A percentile compares a stretch with the other conserved stretches of the same genome.
These are phyloP conservation scores for Blastobotrys ciferrii DNA, from an alignment of 1,139 yeast genomes.

Conservation along the genomic window DNA sequence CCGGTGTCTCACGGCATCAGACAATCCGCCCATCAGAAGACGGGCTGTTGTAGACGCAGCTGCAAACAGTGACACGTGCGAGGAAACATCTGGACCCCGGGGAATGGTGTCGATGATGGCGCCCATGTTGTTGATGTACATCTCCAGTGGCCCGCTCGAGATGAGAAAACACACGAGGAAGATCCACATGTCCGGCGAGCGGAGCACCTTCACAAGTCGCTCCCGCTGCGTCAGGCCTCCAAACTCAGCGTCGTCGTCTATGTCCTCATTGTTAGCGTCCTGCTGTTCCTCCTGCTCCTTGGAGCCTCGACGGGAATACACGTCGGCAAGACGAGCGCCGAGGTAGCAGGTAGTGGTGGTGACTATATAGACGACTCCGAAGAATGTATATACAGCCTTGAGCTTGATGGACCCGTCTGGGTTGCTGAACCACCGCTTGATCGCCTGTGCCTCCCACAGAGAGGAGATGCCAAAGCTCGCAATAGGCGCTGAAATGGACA, in stretches of 20 bases:
- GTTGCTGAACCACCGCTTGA: slow-evolving; percentile 39
- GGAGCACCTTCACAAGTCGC: slow-evolving; percentile 51
- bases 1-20: slow-evolving; percentile 46
- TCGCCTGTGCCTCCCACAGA: slow-evolving; percentile 46
- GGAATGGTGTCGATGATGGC: slow-evolving; percentile 43
- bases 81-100: slow-evolving; percentile 36
- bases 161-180: slow-evolving; percentile 62
- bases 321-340: slow-evolving; percentile 29
- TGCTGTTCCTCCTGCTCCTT: slow-evolving; percentile 16
- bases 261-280: slow-evolving; percentile 24
- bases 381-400: slow-evolving; percentile 53
- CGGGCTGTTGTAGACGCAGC: slow-evolving; percentile 62
- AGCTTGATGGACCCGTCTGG: slow-evolving; percentile 36
- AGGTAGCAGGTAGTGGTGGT: slow-evolving; percentile 30
- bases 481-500: slow-evolving; percentile 86
- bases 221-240: slow-evolving; percentile 50
- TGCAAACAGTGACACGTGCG: slow-evolving; percentile 57
- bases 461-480: slow-evolving; percentile 84
- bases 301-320: slow-evolving; percentile 19
- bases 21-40: slow-evolving; percentile 59
- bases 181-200: slow-evolving; percentile 64
- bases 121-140: slow-evolving; percentile 83
- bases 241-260: slow-evolving; percentile 33
- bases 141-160: slow-evolving; percentile 82
- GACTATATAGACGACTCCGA: slow-evolving; percentile 46